Evolutionary conservation across 768 basidiomycete species (phyloP), one percentile per base, ranked within the genome.

Genomic region (Lenzites betulinus): DNA sequence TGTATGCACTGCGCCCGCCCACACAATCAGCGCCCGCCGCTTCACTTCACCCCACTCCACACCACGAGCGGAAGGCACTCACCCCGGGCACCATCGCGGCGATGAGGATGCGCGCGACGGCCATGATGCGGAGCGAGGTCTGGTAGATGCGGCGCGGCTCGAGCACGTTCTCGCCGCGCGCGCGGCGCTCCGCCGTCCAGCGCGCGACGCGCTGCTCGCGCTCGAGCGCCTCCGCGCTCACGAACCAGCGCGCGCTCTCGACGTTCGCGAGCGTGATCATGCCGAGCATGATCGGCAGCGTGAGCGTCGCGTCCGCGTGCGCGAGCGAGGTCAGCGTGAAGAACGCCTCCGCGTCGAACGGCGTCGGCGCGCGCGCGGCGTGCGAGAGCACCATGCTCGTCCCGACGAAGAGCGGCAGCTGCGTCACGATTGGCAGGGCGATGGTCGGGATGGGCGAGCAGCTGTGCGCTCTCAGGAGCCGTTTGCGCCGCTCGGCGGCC

Each of bases 261-360:
- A 91, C 87, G 63, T 92, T 92, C 2, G 87, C 88, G 77, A 93
- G 78, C 11, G 89, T 90, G 41, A 91, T 70, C 47, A 92, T 71
- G 7, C 92, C 92, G 22, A 92, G 77, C 2, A 82, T 74, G 51
- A 93, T 84, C 2, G 92, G 92, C 1, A 93, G 71, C 13, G 82
- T 74, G 67, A 81, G 81, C 0, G 90, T 90, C 28, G 88, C 81
- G 70, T 93, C 92, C 11, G 87, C 78, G 69, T 88, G 86, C 12
- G 84, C 76, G 50, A 93, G 75, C 3, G 87, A 85, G 6, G 88
- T 82, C 38, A 93, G 79, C 0, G 89, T 88, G 38, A 91, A 70
- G 74, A 93, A 90, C 7, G 88, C 81, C 70, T 93, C 92, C 1
- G 87, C 83, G 73, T 90, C 89, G 62, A 93, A 81, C 9, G 85